Percentiles rank a stretch among this genome's conserved stretches.
Conservation (phyloP, 441 rosid species). For the Gossypium laxum region DNA sequence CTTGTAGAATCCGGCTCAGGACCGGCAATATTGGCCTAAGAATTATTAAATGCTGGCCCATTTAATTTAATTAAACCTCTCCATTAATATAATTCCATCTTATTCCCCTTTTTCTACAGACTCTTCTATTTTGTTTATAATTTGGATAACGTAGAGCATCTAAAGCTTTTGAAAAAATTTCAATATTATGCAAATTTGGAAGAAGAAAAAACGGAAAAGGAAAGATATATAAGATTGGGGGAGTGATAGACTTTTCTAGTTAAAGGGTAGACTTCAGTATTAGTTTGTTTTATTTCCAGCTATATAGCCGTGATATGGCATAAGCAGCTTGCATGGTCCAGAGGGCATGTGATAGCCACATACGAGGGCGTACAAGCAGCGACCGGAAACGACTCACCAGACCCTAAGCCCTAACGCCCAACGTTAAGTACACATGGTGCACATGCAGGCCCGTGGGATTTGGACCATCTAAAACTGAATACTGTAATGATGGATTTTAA, state of each 20-base stretch:
- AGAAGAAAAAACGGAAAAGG: not conserved
- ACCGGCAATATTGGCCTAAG: conserved; percentile 26
- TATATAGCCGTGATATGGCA: not conserved
- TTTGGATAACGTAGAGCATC: not conserved
- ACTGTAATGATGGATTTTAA: conserved; percentile 4
- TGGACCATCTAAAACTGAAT: conserved; percentile 24
- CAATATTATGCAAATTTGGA: not conserved
- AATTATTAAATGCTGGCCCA: conserved; percentile 29
- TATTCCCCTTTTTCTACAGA: conserved; percentile 10
- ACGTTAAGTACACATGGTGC: conserved; percentile 14
- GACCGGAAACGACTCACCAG: conserved; percentile 3
- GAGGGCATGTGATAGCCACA: conserved; percentile 22
- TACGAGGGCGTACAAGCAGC: conserved; percentile 4
- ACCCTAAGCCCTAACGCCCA: not conserved
- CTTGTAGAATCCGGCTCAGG: conserved; percentile 18
- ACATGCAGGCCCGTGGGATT: conserved; percentile 21
- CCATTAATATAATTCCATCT: not conserved
- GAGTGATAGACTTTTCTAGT: not conserved
- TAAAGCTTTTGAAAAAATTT: not conserved
- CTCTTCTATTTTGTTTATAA: not conserved
- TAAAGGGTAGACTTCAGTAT: not conserved
- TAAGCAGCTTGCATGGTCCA: conserved; percentile 27
- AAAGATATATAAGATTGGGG: not conserved
- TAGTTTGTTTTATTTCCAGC: not conserved
- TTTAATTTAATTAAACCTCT: not conserved